Percentiles rank a stretch among this genome's conserved stretches.
Conservation (phyloP, 176 grass and related monocot species). For the Avena insularis region DNA sequence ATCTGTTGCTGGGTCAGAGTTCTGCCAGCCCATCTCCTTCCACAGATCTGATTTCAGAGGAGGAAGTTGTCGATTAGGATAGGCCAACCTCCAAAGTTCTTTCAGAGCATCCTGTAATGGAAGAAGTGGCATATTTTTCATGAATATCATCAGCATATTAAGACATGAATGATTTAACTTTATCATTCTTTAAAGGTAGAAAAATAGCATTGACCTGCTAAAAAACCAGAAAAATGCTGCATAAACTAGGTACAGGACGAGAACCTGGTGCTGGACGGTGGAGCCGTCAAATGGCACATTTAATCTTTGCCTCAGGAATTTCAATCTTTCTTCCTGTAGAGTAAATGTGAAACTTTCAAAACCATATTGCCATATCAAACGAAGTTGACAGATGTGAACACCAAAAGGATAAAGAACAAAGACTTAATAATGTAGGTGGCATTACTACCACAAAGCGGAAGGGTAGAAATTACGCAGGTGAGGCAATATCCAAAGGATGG, state of each 20-base stretch:
- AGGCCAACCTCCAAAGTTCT: conserved; percentile 86
- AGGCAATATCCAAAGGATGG: neutral
- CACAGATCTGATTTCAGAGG: conserved; percentile 90
- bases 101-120: conserved; percentile 78
- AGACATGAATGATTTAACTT: neutral
- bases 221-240: conserved; percentile 11
- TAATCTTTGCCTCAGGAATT: conserved; percentile 70
- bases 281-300: conserved; percentile 68
- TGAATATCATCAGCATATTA: conserved; percentile 21
- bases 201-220: conserved; percentile 33
- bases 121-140: conserved; percentile 9
- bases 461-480: neutral
- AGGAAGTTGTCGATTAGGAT: conserved; percentile 76
- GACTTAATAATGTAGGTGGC: neutral
- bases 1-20: conserved; percentile 81
- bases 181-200: conserved; percentile 24
- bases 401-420: neutral
- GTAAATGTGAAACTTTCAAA: conserved; percentile 28
- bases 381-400: neutral
- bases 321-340: conserved; percentile 66
- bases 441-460: neutral
- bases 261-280: conserved; percentile 72
- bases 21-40: conserved; percentile 98
- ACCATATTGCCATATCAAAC: conserved; percentile 14
- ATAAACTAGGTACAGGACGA: conserved; percentile 17